Evolutionary conservation across 1,139 yeast genomes (phyloP).

Genomic region (Kodamaea sp.): DNA sequence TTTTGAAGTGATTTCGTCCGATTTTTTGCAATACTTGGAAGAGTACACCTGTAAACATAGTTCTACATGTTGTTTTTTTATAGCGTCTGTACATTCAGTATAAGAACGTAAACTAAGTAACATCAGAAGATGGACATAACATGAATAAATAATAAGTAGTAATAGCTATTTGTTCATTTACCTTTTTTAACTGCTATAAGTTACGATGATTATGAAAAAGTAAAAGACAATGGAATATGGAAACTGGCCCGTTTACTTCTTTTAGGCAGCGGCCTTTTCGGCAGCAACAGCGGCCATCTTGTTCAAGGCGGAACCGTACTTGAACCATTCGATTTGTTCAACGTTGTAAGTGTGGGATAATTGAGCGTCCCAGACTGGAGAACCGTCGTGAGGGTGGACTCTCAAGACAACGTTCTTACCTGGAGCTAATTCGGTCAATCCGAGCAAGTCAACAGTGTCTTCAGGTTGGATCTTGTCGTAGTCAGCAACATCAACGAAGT

Average conservation of each 20-base stretch:
- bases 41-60: too few species aligned
- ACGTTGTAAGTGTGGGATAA: constrained; percentile 93
- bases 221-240: constrained; percentile 5
- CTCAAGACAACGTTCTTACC: constrained; percentile 86
- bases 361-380: constrained; percentile 77
- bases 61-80: background rate
- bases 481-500: constrained; percentile 84
- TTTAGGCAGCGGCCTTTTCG: constrained; percentile 4
- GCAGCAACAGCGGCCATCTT: constrained; percentile 71
- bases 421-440: constrained; percentile 85
- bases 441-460: constrained; percentile 86
- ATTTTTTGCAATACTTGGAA: too few species aligned
- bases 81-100: background rate
- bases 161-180: constrained; percentile 7
- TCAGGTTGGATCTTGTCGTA: constrained; percentile 92
- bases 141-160: constrained; percentile 10
- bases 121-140: constrained; percentile 8
- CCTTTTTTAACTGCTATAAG: constrained; percentile 7
- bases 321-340: constrained; percentile 99
- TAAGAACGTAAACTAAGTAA: constrained; percentile 1
- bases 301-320: constrained; percentile 98
- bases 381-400: constrained; percentile 87
- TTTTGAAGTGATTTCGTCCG: too few species aligned
- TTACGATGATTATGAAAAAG: constrained; percentile 5
- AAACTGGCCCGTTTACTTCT: constrained; percentile 4